Evolutionary conservation across 148 eudicot genomes (phyloP).

Genomic region (Linanthus parryae): DNA sequence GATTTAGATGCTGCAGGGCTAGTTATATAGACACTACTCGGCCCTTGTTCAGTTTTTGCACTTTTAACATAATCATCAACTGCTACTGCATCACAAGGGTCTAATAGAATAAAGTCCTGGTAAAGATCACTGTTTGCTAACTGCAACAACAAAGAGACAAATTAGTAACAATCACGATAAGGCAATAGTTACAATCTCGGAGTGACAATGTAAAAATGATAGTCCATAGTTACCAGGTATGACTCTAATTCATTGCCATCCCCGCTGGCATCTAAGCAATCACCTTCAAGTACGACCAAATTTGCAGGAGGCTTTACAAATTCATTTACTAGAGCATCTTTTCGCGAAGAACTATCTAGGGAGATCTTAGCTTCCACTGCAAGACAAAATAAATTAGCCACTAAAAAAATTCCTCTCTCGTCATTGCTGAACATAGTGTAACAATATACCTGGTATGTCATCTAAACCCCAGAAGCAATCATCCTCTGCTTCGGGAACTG

Average conservation of each 20-base stretch:
- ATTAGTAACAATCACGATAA: not conserved
- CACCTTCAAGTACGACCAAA: conserved; percentile 90
- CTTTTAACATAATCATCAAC: conserved; percentile 32
- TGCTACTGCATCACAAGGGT: conserved; percentile 59
- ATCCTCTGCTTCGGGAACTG: conserved; percentile 45
- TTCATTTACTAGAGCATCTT: conserved; percentile 32
- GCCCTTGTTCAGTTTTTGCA: conserved; percentile 40
- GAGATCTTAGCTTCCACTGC: conserved; percentile 70
- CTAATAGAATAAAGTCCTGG: conserved; percentile 70
- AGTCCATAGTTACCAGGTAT: conserved; percentile 59
- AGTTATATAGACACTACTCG: conserved; percentile 28
- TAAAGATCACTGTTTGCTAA: conserved; percentile 65
- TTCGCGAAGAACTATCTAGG: conserved; percentile 39
- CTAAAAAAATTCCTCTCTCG: not conserved
- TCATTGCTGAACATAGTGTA: conserved; percentile 6
- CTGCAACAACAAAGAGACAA: conserved; percentile 43
- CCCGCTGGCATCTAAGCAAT: conserved; percentile 72
- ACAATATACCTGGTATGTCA: conserved; percentile 79
- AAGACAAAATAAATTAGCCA: conserved; percentile 19
- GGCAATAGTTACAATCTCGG: not conserved
- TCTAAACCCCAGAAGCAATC: conserved; percentile 76
- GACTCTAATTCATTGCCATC: conserved; percentile 83
- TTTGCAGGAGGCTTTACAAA: conserved; percentile 83
- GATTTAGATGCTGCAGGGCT: conserved; percentile 54
- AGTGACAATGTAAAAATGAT: too few species aligned